Percentiles rank a stretch among this genome's conserved stretches.
These are phyloP conservation scores for Botrytis squamosa DNA, from an alignment of 2,329 filamentous ascomycete species.

Conservation along the genomic window DNA sequence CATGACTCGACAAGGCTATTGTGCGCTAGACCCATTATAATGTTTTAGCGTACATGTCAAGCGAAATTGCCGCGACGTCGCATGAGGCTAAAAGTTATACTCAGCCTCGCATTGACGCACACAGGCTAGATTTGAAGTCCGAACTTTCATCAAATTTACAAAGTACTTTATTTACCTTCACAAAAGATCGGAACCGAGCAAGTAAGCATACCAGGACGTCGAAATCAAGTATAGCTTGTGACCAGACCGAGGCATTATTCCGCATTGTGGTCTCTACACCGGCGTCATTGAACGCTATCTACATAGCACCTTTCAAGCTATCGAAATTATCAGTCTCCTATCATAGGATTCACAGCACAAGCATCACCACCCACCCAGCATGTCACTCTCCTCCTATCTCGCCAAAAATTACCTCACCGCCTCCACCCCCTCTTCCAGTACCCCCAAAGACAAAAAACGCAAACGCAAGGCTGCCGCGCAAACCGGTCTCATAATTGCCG, in stretches of 20 bases:
- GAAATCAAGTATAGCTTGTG: background rate
- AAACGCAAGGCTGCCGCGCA: slow-evolving; percentile 56
- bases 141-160: background rate
- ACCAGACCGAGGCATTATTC: background rate
- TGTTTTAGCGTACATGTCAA: background rate
- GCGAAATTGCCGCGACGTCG: background rate
- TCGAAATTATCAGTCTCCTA: background rate
- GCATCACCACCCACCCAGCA: slow-evolving; percentile 40
- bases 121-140: background rate
- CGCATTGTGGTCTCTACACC: background rate
- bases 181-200: background rate
- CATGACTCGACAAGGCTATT: background rate
- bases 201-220: background rate
- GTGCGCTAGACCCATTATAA: background rate
- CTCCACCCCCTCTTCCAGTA: slow-evolving; percentile 46
- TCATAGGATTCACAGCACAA: background rate
- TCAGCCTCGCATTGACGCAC: slow-evolving; percentile 15
- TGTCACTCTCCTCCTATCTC: slow-evolving; percentile 78
- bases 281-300: background rate
- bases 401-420: slow-evolving; percentile 86
- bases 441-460: slow-evolving; percentile 61
- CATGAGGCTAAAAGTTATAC: slow-evolving; percentile 1
- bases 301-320: background rate
- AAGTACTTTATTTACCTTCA: background rate
- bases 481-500: slow-evolving; percentile 60